Base-by-base conservation (phyloP, 257 asterid species). In the Gynochthodes officinalis region DNA sequence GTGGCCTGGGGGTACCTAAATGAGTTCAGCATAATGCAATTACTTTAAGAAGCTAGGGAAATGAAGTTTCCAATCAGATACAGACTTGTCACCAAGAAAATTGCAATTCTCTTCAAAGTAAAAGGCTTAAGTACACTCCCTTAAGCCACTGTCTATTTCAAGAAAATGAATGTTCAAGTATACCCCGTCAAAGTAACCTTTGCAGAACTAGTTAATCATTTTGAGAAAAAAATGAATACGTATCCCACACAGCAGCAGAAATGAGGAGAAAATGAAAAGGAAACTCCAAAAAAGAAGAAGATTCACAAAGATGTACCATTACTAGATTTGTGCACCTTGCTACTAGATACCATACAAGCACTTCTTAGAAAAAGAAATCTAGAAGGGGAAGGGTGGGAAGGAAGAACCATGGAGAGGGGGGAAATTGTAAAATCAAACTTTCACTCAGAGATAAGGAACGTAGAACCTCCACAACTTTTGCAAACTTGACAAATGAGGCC, bases 1-100 rank as follows among this genome's bases (percentile, higher is more conserved):
- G 98, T 61, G 98, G 89, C 73, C 98, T 90, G 57, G 98, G 98
- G 77, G 82, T 79, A 81, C 96, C 97, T 92, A 75, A 71, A 83
- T n/a, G 42, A 71, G 78, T 80, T 74, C 57, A 78, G 53, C 52
- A 74, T 60, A 72, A 59, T 27, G 67, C 57, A 70, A 73, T 76
- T 67, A 32, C 60, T 10, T 0, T n/a, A 2, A 23, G 13, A 16
- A 5, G 14, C 18, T 4, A 16, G 7, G 7, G 7, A 37, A 43
- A 23, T n/a, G n/a, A 30, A 1, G 32, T 50, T 37, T 19, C 19
- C 40, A 30, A 12, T 33, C 35, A 30, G 19, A 21, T 7, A 69
- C 2, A 33, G 21, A 46, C 5, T 21, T 15, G 2, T 18, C 50
- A 32, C 66, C 42, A 60, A 21, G 1, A 58, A 28, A 58, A 28